These are phyloP conservation scores for Trichoderma polysporum DNA, from an alignment of 2,329 filamentous ascomycete species.

Conservation along the genomic window DNA sequence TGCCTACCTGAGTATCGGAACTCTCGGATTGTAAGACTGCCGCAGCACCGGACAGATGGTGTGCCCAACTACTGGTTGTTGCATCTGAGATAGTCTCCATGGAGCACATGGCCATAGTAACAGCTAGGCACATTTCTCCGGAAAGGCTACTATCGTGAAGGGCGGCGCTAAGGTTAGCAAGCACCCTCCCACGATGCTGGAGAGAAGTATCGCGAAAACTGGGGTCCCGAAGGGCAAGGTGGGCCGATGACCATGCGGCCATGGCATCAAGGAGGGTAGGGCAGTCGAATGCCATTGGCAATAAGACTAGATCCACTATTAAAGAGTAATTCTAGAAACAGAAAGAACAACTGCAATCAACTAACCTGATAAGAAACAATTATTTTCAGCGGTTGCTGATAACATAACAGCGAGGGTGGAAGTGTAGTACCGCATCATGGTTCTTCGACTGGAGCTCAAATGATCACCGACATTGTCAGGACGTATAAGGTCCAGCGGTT, in stretches of 20 bases:
- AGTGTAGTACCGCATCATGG: constrained; percentile 15
- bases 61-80: background rate
- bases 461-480: background rate
- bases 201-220: constrained; percentile 2
- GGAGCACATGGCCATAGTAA: background rate
- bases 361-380: constrained; percentile 5
- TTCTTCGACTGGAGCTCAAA: background rate
- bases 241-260: constrained; percentile 6
- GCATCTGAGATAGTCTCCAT: constrained; percentile 2
- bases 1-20: background rate
- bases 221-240: constrained; percentile 5
- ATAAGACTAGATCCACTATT: constrained; percentile 6
- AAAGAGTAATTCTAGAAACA: background rate
- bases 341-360: background rate
- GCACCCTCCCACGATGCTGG: background rate
- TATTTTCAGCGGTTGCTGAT: constrained; percentile 11
- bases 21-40: background rate
- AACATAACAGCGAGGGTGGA: constrained; percentile 9
- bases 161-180: background rate
- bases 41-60: background rate
- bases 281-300: constrained; percentile 9
- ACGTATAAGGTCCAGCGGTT: constrained; percentile 1
- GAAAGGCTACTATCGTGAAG: background rate
- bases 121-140: background rate
- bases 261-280: background rate